phyloP scores from a whole-genome alignment of 768 basidiomycete species.

The Rhodotorula sphaerocarpa region DNA sequence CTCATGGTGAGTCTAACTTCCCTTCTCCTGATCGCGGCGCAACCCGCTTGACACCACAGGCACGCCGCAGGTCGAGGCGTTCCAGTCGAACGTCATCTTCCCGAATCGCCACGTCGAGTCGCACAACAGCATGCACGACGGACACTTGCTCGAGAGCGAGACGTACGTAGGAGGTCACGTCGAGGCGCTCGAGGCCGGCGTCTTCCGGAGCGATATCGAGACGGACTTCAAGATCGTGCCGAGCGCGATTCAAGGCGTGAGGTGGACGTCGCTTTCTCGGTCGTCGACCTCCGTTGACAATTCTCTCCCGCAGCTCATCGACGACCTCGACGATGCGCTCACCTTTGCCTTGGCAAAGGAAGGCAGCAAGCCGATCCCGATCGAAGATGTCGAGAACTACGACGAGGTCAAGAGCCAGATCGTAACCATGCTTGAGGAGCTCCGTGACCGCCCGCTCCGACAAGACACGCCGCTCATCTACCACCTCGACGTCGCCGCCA shows the following conservation, averaged over 20 bases:
- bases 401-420: constrained; percentile 81
- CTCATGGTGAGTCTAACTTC: constrained; percentile 65
- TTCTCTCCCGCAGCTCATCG: constrained; percentile 61
- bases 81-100: constrained; percentile 84
- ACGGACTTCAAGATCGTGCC: constrained; percentile 94
- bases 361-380: constrained; percentile 54
- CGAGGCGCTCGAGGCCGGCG: constrained; percentile 94
- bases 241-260: constrained; percentile 61
- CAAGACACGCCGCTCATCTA: constrained; percentile 91
- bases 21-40: background rate
- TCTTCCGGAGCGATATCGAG: constrained; percentile 90
- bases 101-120: constrained; percentile 93
- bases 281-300: no score
- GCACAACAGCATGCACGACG: constrained; percentile 85
- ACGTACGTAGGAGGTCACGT: constrained; percentile 99
- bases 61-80: constrained; percentile 82
- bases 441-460: constrained; percentile 85
- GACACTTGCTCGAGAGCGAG: constrained; percentile 91
- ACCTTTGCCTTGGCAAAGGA: constrained; percentile 82
- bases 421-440: constrained; percentile 64
- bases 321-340: constrained; percentile 86
- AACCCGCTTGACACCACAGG: background rate
- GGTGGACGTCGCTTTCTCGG: no score
- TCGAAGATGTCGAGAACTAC: constrained; percentile 88
- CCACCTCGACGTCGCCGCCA: constrained; percentile 96